These are phyloP conservation scores for Aspergillus glaucus DNA, from an alignment of 2,329 filamentous ascomycete genomes.

Conservation along the genomic window DNA sequence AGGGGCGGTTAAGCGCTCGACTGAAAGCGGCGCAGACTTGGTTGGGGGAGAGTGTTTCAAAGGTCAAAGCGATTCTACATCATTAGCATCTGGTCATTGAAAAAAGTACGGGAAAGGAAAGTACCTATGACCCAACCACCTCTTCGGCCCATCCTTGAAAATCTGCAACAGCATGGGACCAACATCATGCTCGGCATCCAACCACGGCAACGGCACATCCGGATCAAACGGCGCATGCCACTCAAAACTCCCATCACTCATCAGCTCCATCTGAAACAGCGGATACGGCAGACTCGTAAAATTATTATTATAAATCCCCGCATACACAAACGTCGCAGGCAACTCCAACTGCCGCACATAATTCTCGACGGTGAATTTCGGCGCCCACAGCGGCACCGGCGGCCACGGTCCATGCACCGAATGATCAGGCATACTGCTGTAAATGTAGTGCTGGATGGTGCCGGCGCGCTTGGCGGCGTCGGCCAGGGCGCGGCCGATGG, in stretches of 20 bases:
- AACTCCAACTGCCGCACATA: conserved; percentile 78
- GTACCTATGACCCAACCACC: conserved; percentile 71
- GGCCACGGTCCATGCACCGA: conserved; percentile 76
- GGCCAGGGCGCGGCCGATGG: conserved; percentile 80
- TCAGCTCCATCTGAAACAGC: conserved; percentile 89
- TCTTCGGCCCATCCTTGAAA: conserved; percentile 83
- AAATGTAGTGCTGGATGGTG: conserved; percentile 79
- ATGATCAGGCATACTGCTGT: conserved; percentile 96
- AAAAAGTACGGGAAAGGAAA: neutral
- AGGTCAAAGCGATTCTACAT: conserved; percentile 74
- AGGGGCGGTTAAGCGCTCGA: conserved; percentile 68
- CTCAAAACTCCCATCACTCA: conserved; percentile 74
- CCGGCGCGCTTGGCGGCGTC: conserved; percentile 80
- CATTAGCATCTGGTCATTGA: neutral
- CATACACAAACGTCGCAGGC: conserved; percentile 88
- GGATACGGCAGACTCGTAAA: conserved; percentile 91
- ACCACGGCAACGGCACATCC: conserved; percentile 81
- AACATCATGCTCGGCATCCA: conserved; percentile 94
- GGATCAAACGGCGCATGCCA: conserved; percentile 95
- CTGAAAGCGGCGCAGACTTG: conserved; percentile 79
- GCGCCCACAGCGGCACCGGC: conserved; percentile 80
- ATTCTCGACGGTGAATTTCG: conserved; percentile 87
- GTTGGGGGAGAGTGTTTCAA: conserved; percentile 76
- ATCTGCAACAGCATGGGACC: conserved; percentile 87
- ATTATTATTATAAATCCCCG: conserved; percentile 98